Conservation (phyloP, 805 yeast genomes). For the Kluyveromyces dobzhanskii region DNA sequence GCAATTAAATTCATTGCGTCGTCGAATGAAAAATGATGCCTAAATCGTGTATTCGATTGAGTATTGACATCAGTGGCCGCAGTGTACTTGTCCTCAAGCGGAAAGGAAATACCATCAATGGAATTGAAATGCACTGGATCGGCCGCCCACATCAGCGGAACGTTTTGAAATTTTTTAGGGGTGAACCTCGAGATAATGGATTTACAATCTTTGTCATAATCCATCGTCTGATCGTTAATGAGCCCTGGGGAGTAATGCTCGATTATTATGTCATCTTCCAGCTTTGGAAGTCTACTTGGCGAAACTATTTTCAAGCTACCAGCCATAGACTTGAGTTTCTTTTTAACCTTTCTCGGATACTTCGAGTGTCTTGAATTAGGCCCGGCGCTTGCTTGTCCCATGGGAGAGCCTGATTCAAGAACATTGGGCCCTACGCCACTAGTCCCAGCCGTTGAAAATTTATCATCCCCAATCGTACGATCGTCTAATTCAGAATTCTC, state of each 20-base stretch:
- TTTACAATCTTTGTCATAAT: background rate
- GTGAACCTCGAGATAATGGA: constrained; percentile 2
- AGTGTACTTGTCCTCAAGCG: constrained; percentile 43
- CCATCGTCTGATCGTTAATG: background rate
- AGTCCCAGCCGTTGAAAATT: background rate
- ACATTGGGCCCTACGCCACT: background rate
- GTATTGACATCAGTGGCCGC: constrained; percentile 35
- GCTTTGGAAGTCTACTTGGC: background rate
- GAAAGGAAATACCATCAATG: constrained; percentile 31
- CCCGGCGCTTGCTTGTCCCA: background rate
- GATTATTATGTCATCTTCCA: constrained; percentile 1
- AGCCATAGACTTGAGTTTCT: constrained; percentile 4
- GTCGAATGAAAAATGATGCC: constrained; percentile 56
- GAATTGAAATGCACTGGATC: constrained; percentile 53
- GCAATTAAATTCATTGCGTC: constrained; percentile 47
- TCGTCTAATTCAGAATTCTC: background rate
- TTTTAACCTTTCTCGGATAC: background rate
- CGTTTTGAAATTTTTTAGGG: constrained; percentile 9
- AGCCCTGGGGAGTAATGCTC: constrained; percentile 3
- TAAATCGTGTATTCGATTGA: constrained; percentile 49
- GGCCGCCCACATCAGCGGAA: constrained; percentile 45
- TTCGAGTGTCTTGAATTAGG: background rate
- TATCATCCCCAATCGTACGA: background rate
- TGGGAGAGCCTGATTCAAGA: background rate
- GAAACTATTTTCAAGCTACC: constrained; percentile 2